phyloP scores from a whole-genome alignment of 2,329 filamentous ascomycete species.

The Macrophomina tecta region DNA sequence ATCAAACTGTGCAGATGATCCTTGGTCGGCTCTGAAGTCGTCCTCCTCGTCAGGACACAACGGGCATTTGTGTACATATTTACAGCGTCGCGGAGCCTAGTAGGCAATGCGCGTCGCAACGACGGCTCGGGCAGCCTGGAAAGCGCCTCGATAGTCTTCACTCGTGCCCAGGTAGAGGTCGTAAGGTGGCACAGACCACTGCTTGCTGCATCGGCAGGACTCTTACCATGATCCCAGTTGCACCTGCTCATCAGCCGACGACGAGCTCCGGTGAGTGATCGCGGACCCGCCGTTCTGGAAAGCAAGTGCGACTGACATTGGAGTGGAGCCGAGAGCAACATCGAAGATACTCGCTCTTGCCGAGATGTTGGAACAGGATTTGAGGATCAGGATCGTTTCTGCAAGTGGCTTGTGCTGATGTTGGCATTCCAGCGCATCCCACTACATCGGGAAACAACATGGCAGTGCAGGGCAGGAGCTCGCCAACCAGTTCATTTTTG shows the following conservation, averaged over 20 bases:
- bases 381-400: not conserved
- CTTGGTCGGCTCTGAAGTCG: not conserved
- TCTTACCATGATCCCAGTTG: not conserved
- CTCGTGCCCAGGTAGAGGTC: not conserved
- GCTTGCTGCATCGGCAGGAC: slow-evolving; percentile 21
- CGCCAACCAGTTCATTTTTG: not conserved
- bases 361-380: not conserved
- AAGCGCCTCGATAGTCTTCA: not conserved
- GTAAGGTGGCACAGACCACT: slow-evolving; percentile 18
- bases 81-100: not conserved
- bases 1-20: slow-evolving; percentile 14
- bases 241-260: slow-evolving; percentile 7
- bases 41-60: not conserved
- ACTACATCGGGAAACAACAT: not conserved
- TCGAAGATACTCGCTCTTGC: not conserved
- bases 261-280: not conserved
- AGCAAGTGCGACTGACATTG: not conserved
- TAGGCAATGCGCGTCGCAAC: slow-evolving; percentile 15
- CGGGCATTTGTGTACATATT: not conserved
- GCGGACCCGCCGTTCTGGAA: not conserved
- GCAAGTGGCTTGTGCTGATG: not conserved
- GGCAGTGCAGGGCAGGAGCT: not conserved
- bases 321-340: not conserved
- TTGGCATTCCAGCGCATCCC: not conserved
- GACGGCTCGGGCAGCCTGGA: not conserved